Evolutionary conservation across 2,329 filamentous ascomycete species (phyloP).

Genomic region (Botrytis byssoidea): DNA sequence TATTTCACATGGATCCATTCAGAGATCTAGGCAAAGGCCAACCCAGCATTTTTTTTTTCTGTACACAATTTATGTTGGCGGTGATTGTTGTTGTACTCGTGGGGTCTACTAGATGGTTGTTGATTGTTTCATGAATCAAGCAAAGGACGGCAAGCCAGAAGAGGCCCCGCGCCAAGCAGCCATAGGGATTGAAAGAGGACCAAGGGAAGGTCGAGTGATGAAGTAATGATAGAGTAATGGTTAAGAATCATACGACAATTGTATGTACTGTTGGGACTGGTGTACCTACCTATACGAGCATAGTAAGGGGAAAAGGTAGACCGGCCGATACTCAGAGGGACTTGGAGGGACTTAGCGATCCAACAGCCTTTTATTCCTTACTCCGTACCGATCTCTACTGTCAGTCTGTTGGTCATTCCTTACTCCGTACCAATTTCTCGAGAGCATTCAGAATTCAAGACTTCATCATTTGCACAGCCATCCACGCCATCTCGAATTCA

Average conservation of each 20-base stretch:
- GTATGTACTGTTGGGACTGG: background rate
- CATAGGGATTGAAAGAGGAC: background rate
- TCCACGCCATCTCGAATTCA: background rate
- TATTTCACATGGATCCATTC: background rate
- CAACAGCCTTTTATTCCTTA: background rate
- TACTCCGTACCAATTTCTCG: background rate
- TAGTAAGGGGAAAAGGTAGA: background rate
- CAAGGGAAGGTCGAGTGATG: background rate
- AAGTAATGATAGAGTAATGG: constrained; percentile 13
- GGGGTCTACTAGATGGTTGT: background rate
- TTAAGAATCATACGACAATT: background rate
- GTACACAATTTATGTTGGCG: background rate
- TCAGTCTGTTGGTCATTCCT: background rate
- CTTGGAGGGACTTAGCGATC: background rate
- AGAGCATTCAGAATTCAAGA: background rate
- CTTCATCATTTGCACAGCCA: background rate
- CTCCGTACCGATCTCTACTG: too few species aligned
- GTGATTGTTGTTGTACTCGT: background rate
- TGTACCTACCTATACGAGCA: background rate
- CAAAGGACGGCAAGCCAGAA: background rate
- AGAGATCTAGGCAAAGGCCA: background rate
- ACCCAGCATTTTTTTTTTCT: too few species aligned
- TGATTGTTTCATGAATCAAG: background rate
- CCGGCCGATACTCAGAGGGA: background rate
- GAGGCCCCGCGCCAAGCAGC: background rate